A percentile compares a stretch with the other conserved stretches of the same genome.
Evolutionary conservation across 129 eudicot genomes (phyloP).

Genomic region (carrot (Daucus carota)): DNA sequence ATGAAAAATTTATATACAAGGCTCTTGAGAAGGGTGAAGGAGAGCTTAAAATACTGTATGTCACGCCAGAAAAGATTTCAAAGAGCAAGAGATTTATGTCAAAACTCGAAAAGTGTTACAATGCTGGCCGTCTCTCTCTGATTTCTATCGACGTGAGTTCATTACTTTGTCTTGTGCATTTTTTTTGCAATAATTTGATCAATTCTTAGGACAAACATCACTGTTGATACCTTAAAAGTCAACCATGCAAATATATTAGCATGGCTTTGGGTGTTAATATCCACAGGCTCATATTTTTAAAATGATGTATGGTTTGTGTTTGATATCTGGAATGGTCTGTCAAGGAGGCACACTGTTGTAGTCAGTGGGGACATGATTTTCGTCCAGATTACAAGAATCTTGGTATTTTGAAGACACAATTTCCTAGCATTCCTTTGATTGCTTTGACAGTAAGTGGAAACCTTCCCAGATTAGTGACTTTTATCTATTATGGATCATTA

Average conservation of each 20-base stretch:
- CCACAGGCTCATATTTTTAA: background rate
- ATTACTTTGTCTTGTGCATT: background rate
- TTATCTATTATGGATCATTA: background rate
- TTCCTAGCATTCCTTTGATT: slow-evolving; percentile 83
- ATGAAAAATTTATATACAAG: slow-evolving; percentile 82
- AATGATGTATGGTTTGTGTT: background rate
- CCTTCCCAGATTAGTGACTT: background rate
- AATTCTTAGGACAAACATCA: background rate
- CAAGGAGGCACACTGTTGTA: slow-evolving; percentile 99
- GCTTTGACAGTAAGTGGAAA: slow-evolving; percentile 74
- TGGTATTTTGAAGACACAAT: slow-evolving; percentile 96
- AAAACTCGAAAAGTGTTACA: slow-evolving; percentile 92
- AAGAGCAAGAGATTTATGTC: slow-evolving; percentile 98
- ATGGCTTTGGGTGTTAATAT: too few species aligned
- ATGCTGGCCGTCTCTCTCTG: slow-evolving; percentile 88
- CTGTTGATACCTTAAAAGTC: background rate
- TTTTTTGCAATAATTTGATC: background rate
- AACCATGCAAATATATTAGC: background rate
- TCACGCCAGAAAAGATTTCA: slow-evolving; percentile 93
- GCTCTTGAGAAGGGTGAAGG: slow-evolving; percentile 97
- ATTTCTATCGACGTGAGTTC: slow-evolving; percentile 79
- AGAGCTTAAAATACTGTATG: slow-evolving; percentile 78
- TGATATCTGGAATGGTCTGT: slow-evolving; percentile 11
- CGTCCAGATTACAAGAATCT: slow-evolving; percentile 99
- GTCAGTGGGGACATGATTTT: slow-evolving; percentile 99